Base-by-base conservation (phyloP, 2,329 filamentous ascomycete genomes). In the Cladophialophora yegresii region DNA sequence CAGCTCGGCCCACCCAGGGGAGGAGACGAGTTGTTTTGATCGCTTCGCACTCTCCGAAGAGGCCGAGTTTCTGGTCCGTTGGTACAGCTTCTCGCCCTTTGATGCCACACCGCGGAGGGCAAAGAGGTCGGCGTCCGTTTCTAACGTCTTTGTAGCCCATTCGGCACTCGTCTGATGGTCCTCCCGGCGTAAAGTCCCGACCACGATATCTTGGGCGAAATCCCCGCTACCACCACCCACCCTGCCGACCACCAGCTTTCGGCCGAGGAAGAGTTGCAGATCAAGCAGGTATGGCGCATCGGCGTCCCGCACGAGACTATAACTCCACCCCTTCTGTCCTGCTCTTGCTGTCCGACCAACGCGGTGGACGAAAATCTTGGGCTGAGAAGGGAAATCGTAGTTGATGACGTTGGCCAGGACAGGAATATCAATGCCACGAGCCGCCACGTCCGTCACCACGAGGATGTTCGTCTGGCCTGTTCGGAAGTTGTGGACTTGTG, bases 331-430 rank as follows among this genome's bases (percentile, higher is more conserved):
- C 69, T 89, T 87, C 72, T 92, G 89, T 13, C 93, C 95, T 51
- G 96, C 96, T 84, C 95, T 87, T 47, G 95, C 96, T 28, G 96
- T 99, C 79, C 95, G 89, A 72, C 95, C 95, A 54, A 99, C 95
- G 75, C 95, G 89, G 77, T 99, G 95, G 30, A 99, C 90, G 72
- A 96, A 99, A 49, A 99, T 88, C 78, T 99, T 99, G 22, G 95
- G 92, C 73, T 98, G 95, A 1, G 93, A 90, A 2, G 95, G 93
- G 69, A 99, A 99, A 74, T 98, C 93, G 77, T 96, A 99, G 81
- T 99, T 98, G 81, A 99, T 93, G 64, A 99, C 95, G 75, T 99
- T 98, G 62, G 92, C 93, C 40, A 99, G 83, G 54, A 97, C 85
- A 0, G 95, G 95, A 70, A 99, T 96, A 86, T 99, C 95, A 67